A percentile compares a stretch with the other conserved stretches of the same genome.
phyloP scores from a whole-genome alignment of 352 stramenopile genomes.

The Globisporangium solare region DNA sequence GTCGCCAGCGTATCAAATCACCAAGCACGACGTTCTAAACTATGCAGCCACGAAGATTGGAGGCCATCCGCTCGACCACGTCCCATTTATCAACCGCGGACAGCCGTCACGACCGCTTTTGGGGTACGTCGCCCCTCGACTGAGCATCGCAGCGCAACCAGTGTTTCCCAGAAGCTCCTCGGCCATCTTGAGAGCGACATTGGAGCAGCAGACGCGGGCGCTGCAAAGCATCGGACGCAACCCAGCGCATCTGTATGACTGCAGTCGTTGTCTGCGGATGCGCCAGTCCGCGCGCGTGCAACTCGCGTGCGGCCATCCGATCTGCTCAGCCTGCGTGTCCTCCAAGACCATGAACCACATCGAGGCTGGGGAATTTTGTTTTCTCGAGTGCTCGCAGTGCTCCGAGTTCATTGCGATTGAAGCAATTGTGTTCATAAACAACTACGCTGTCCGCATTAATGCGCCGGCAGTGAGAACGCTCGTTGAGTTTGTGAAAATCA shows the following conservation, averaged over 20 bases:
- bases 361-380: conserved; percentile 35
- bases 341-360: conserved; percentile 39
- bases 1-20: conserved; percentile 34
- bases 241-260: conserved; percentile 48
- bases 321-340: conserved; percentile 56
- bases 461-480: conserved; percentile 27
- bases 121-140: conserved; percentile 22
- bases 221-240: conserved; percentile 6
- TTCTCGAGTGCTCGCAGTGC: conserved; percentile 52
- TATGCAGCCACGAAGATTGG: conserved; percentile 74
- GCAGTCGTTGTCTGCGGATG: conserved; percentile 46
- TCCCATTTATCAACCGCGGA: conserved; percentile 59
- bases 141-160: neutral
- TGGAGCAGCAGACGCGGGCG: neutral
- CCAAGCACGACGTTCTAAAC: conserved; percentile 34
- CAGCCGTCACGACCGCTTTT: conserved; percentile 55
- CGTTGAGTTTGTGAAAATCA: conserved; percentile 20
- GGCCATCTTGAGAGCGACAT: neutral
- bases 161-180: neutral
- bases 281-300: conserved; percentile 56
- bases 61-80: conserved; percentile 69
- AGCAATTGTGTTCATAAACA: conserved; percentile 46
- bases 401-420: conserved; percentile 46
- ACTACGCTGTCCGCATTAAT: conserved; percentile 48
- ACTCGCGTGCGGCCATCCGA: conserved; percentile 54